A percentile compares a stretch with the other conserved stretches of the same genome.
Conservation (phyloP, 2,329 filamentous ascomycete species). For the Aureobasidium zeae region DNA sequence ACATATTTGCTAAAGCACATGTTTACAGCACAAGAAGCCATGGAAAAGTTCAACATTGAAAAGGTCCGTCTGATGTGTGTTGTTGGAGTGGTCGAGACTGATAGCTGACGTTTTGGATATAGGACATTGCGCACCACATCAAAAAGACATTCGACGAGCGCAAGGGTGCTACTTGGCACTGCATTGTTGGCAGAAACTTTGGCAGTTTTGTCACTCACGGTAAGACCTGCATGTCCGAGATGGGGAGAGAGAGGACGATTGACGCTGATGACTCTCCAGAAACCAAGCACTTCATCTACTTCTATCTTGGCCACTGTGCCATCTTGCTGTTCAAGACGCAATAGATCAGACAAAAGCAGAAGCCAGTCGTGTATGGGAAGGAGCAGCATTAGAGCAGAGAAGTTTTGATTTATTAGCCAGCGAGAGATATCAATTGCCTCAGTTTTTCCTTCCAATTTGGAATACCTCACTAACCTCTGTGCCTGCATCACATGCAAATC, state of each 20-base stretch:
- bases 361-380: too few species aligned
- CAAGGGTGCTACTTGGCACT: constrained; percentile 98
- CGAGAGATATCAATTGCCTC: too few species aligned
- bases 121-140: constrained; percentile 95
- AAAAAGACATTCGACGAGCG: constrained; percentile 97
- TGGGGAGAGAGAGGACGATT: not conserved
- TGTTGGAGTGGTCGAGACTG: not conserved
- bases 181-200: constrained; percentile 97
- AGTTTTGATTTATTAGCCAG: too few species aligned
- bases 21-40: constrained; percentile 56
- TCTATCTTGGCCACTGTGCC: constrained; percentile 96
- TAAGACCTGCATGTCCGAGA: constrained; percentile 36
- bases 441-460: too few species aligned
- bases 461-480: too few species aligned
- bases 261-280: constrained; percentile 47
- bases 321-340: constrained; percentile 99
- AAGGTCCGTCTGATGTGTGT: constrained; percentile 43
- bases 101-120: constrained; percentile 6
- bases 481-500: constrained; percentile 12
- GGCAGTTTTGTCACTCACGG: constrained; percentile 98
- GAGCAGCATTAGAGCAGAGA: too few species aligned
- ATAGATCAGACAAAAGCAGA: constrained; percentile 47
- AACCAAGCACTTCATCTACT: constrained; percentile 99
- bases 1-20: not conserved
- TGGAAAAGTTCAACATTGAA: constrained; percentile 63